Percentiles rank a stretch among this genome's conserved stretches.
Evolutionary conservation across 306 rosid genomes (phyloP).

Genomic region (Benincasa hispida): DNA sequence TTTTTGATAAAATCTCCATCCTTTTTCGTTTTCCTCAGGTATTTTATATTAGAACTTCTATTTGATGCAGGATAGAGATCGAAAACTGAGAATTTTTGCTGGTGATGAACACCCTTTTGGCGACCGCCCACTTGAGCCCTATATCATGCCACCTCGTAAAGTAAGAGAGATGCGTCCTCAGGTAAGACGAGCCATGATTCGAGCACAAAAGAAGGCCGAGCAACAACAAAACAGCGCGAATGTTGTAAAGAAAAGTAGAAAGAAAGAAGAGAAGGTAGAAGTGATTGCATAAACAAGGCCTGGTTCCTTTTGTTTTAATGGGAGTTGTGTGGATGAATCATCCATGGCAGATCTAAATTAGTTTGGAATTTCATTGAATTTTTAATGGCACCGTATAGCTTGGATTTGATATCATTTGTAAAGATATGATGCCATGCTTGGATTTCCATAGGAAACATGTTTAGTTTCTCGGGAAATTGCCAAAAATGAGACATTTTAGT

Average conservation of each 20-base stretch:
- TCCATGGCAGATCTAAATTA: background rate
- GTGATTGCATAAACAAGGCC: slow-evolving; percentile 30
- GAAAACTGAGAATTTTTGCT: slow-evolving; percentile 75
- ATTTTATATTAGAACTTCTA: background rate
- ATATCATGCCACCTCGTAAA: slow-evolving; percentile 55
- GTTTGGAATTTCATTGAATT: background rate
- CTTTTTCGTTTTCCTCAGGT: background rate
- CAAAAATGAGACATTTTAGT: no score
- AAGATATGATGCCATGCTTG: background rate
- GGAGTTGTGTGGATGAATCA: background rate
- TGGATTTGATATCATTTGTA: background rate
- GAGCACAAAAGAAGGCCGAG: slow-evolving; percentile 81
- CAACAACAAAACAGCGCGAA: slow-evolving; percentile 33
- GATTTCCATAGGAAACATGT: background rate
- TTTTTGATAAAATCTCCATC: background rate
- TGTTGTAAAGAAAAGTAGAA: slow-evolving; percentile 33
- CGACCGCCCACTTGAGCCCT: slow-evolving; percentile 72
- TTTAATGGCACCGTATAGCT: background rate
- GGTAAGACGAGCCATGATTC: slow-evolving; percentile 76
- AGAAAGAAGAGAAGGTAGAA: slow-evolving; percentile 23
- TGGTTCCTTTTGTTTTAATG: background rate
- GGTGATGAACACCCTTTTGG: slow-evolving; percentile 68
- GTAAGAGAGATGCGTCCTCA: slow-evolving; percentile 81
- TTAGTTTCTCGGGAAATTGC: no score
- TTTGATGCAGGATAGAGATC: slow-evolving; percentile 71